A percentile compares a stretch with the other conserved stretches of the same genome.
Evolutionary conservation across 2,329 filamentous ascomycete species (phyloP).

Genomic region (Penicillium sclerotiorum): DNA sequence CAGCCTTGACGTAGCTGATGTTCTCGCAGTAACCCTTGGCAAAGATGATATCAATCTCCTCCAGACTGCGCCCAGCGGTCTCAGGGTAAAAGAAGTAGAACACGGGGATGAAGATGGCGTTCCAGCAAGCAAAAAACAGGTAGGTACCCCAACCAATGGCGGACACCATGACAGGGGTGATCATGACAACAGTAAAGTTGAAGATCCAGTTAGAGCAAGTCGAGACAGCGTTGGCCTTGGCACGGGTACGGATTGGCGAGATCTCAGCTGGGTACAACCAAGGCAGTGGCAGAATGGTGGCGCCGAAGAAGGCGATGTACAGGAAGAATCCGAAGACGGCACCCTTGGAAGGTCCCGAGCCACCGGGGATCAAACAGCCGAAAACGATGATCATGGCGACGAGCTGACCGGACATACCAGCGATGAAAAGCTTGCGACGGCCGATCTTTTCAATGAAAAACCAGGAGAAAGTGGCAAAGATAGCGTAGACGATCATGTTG

Average conservation of each 20-base stretch:
- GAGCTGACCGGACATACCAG: conserved; percentile 43
- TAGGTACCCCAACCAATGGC: conserved; percentile 47
- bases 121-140: conserved; percentile 48
- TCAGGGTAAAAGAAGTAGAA: conserved; percentile 60
- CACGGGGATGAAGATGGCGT: conserved; percentile 52
- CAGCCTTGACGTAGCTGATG: conserved; percentile 41
- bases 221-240: conserved; percentile 58
- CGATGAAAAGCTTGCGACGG: conserved; percentile 46
- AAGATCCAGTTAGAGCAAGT: conserved; percentile 60
- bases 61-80: conserved; percentile 48
- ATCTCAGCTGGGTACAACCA: conserved; percentile 59
- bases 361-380: conserved; percentile 39
- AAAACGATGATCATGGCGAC: conserved; percentile 45
- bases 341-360: conserved; percentile 33
- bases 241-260: conserved; percentile 58
- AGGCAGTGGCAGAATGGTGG: conserved; percentile 65
- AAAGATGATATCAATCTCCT: conserved; percentile 50
- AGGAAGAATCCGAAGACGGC: conserved; percentile 65
- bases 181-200: conserved; percentile 59
- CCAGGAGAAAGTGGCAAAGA: conserved; percentile 50
- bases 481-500: conserved; percentile 51
- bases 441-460: conserved; percentile 54
- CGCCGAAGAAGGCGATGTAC: conserved; percentile 70
- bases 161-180: conserved; percentile 46
- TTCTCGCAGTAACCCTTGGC: conserved; percentile 48